Evolutionary conservation across 179 eudicot genomes (phyloP).

Genomic region (Nepenthes alata): DNA sequence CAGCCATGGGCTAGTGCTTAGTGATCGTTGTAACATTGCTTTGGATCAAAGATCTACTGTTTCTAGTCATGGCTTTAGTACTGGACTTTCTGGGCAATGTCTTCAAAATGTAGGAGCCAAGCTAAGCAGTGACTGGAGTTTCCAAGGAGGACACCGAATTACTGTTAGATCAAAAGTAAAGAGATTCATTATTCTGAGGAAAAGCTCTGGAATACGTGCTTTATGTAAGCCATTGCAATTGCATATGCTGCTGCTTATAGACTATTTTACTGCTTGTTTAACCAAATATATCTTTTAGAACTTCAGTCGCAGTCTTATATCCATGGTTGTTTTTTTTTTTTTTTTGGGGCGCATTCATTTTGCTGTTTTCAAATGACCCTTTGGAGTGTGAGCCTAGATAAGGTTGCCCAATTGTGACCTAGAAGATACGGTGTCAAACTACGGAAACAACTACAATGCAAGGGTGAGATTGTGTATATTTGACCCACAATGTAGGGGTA

Average conservation of each 20-base stretch:
- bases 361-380: too few species aligned
- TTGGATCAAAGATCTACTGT: constrained; percentile 12
- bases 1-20: constrained; percentile 10
- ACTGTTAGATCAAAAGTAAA: constrained; percentile 16
- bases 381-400: too few species aligned
- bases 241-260: neutral
- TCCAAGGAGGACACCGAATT: constrained; percentile 30
- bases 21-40: constrained; percentile 12
- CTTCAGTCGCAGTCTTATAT: neutral
- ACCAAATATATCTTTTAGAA: neutral
- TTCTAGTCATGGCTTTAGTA: constrained; percentile 17
- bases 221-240: constrained; percentile 43
- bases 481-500: too few species aligned
- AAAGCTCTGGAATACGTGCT: constrained; percentile 25
- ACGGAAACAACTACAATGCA: too few species aligned
- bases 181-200: constrained; percentile 17
- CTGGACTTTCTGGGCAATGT: constrained; percentile 18
- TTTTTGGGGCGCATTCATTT: too few species aligned
- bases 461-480: too few species aligned
- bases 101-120: constrained; percentile 16
- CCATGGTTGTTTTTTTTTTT: neutral
- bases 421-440: too few species aligned
- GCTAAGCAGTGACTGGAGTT: constrained; percentile 27
- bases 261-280: neutral
- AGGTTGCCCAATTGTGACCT: too few species aligned